Percentiles rank a stretch among this genome's conserved stretches.
These are phyloP conservation scores for Tylopilus sp. DNA, from an alignment of 1,284 basidiomycete species.

Conservation along the genomic window DNA sequence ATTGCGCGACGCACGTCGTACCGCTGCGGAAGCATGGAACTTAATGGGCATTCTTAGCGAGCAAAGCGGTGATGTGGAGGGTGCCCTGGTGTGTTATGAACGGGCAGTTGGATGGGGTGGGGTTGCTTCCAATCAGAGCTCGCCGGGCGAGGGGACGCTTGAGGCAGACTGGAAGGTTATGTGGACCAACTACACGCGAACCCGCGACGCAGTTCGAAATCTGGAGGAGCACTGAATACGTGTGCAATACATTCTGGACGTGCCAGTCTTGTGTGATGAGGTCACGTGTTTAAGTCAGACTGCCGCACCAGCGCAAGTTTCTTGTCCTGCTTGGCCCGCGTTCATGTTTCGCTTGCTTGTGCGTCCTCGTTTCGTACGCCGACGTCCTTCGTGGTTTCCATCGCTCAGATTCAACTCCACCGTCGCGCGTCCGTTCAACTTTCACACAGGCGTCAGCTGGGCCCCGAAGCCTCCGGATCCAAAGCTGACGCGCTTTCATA, in stretches of 20 bases:
- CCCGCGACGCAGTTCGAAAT: slow-evolving; percentile 24
- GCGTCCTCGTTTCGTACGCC: slow-evolving; percentile 2
- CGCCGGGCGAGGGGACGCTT: slow-evolving; percentile 48
- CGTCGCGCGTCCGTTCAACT: slow-evolving; percentile 51
- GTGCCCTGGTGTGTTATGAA: slow-evolving; percentile 54
- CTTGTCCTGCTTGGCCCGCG: neutral
- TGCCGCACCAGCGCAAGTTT: neutral
- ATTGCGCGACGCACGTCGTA: slow-evolving; percentile 65
- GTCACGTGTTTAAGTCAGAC: neutral
- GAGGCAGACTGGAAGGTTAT: slow-evolving; percentile 55
- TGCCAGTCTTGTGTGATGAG: neutral
- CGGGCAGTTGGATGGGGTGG: slow-evolving; percentile 65
- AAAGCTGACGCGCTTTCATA: slow-evolving; percentile 35
- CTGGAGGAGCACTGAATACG: slow-evolving; percentile 3
- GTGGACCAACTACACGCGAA: slow-evolving; percentile 49
- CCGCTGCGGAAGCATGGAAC: slow-evolving; percentile 68
- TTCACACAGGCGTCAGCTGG: slow-evolving; percentile 76
- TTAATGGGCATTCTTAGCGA: slow-evolving; percentile 50
- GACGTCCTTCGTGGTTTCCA: neutral
- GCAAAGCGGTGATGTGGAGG: slow-evolving; percentile 37
- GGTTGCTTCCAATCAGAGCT: slow-evolving; percentile 37
- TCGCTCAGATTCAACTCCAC: slow-evolving; percentile 22
- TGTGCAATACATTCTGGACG: neutral
- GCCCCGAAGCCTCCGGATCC: slow-evolving; percentile 65
- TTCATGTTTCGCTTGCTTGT: slow-evolving; percentile 18